phyloP scores from a whole-genome alignment of 352 stramenopile species.

The Pythium plurisporium region DNA sequence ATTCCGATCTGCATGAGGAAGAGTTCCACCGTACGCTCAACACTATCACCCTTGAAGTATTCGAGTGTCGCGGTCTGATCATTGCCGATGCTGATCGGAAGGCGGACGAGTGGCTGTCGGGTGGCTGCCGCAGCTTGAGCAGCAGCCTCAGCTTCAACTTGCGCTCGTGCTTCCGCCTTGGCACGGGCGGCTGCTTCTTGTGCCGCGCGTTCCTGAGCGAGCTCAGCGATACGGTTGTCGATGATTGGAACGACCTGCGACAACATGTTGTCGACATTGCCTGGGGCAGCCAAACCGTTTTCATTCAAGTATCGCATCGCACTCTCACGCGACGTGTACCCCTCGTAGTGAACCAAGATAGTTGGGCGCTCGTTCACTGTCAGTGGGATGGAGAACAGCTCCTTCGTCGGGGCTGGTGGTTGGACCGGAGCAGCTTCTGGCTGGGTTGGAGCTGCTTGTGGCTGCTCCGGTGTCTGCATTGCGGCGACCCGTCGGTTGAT shows the following conservation, averaged over 20 bases:
- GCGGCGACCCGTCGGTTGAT: slow-evolving; percentile 48
- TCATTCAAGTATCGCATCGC: slow-evolving; percentile 54
- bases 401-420: slow-evolving; percentile 17
- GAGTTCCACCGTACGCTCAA: slow-evolving; percentile 58
- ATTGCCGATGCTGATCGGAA: slow-evolving; percentile 51
- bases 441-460: background rate
- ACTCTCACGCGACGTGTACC: slow-evolving; percentile 50
- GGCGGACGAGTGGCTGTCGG: slow-evolving; percentile 35
- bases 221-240: slow-evolving; percentile 41
- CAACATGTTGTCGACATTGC: slow-evolving; percentile 35
- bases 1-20: slow-evolving; percentile 57
- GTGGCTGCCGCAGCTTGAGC: background rate
- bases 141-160: slow-evolving; percentile 9
- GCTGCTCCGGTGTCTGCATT: background rate
- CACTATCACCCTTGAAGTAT: slow-evolving; percentile 71
- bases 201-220: slow-evolving; percentile 34
- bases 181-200: slow-evolving; percentile 9
- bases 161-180: slow-evolving; percentile 7
- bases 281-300: slow-evolving; percentile 43
- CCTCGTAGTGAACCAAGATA: slow-evolving; percentile 63
- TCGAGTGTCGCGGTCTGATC: slow-evolving; percentile 40
- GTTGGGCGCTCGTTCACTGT: slow-evolving; percentile 43
- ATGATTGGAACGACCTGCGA: slow-evolving; percentile 56
- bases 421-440: slow-evolving; percentile 1
- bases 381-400: slow-evolving; percentile 68